Percentiles rank a stretch among this genome's conserved stretches.
phyloP scores from a whole-genome alignment of 2,329 filamentous ascomycete species.

The Pseudogymnoascus sp. region DNA sequence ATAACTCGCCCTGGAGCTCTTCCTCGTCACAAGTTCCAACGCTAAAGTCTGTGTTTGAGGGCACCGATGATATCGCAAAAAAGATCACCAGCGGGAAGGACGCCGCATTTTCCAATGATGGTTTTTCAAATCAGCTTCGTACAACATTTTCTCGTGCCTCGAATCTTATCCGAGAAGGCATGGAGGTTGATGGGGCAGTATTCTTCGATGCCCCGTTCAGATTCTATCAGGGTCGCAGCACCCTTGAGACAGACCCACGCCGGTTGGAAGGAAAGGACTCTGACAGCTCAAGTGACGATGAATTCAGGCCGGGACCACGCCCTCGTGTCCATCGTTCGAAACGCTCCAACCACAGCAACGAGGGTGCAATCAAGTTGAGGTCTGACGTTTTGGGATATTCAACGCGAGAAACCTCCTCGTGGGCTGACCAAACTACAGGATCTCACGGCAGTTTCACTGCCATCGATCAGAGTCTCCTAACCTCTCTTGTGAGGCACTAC shows the following conservation, averaged over 20 bases:
- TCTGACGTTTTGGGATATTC: conserved; percentile 17
- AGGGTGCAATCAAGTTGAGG: not conserved
- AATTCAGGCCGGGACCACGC: conserved; percentile 8
- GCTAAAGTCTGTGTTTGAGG: conserved; percentile 15
- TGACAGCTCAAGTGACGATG: conserved; percentile 12
- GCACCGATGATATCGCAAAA: conserved; percentile 10
- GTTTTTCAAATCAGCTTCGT: conserved; percentile 18
- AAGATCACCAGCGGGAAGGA: conserved; percentile 11
- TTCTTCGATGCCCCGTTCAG: conserved; percentile 14
- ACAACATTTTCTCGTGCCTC: conserved; percentile 2
- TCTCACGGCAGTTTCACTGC: conserved; percentile 13
- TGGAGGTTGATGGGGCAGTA: not conserved
- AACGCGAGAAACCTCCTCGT: conserved; percentile 16
- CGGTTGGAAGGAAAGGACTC: conserved; percentile 10
- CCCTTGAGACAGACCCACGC: conserved; percentile 17
- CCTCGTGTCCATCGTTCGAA: not conserved
- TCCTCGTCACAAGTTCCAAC: conserved; percentile 11
- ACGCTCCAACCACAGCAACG: not conserved
- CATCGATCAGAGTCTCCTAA: conserved; percentile 12
- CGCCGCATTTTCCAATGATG: conserved; percentile 15
- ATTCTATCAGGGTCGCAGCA: conserved; percentile 21
- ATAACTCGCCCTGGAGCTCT: conserved; percentile 20
- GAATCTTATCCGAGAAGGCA: not conserved
- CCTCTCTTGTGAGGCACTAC: not conserved
- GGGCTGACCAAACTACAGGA: conserved; percentile 12